These are phyloP conservation scores for Kwoniella newhampshirensis DNA, from an alignment of 768 basidiomycete genomes.

Conservation along the genomic window DNA sequence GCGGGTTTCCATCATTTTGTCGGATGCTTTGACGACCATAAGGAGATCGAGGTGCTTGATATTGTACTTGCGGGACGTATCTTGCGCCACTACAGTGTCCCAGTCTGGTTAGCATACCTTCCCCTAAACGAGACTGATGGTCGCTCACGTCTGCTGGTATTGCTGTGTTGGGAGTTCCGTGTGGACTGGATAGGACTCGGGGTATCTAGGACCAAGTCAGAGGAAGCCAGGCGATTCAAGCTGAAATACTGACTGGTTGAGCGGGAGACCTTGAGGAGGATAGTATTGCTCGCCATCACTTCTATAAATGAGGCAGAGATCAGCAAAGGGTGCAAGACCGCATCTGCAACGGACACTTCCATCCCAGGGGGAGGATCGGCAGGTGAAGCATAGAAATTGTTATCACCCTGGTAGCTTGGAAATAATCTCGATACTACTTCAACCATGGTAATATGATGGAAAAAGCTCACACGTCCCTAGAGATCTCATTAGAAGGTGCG, in stretches of 20 bases:
- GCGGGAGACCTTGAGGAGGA: constrained; percentile 21
- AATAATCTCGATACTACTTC: no score
- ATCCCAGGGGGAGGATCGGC: not conserved
- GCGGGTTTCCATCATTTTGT: constrained; percentile 48
- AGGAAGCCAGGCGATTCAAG: not conserved
- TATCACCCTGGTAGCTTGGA: not conserved
- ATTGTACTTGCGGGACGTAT: constrained; percentile 24
- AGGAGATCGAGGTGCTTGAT: constrained; percentile 24
- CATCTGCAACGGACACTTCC: no score
- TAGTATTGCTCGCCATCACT: constrained; percentile 3
- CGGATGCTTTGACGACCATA: constrained; percentile 60
- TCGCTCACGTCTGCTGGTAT: not conserved
- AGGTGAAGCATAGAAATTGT: not conserved
- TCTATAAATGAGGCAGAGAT: constrained; percentile 3
- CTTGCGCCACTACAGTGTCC: constrained; percentile 18
- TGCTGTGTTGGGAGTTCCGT: not conserved
- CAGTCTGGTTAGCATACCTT: no score
- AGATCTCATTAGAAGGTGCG: no score
- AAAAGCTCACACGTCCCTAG: no score
- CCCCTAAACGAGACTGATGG: no score
- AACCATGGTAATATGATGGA: no score
- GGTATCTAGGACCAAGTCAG: not conserved
- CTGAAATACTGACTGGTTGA: not conserved
- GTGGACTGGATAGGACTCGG: not conserved
- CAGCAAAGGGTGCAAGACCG: no score